phyloP scores from a whole-genome alignment of 129 eudicot genomes.

The Tagetes patula region DNA sequence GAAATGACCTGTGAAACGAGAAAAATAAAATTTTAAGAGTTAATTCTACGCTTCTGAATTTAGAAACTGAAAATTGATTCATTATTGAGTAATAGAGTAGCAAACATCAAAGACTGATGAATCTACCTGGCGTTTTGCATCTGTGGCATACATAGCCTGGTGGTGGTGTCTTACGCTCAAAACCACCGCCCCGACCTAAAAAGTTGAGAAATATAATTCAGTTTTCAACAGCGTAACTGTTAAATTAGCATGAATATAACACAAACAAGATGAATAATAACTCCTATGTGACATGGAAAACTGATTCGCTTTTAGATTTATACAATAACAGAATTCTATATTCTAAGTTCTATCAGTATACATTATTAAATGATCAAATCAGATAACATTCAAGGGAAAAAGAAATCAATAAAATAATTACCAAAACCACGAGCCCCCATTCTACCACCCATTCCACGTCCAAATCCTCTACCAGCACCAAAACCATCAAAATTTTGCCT shows the following conservation, averaged over 20 bases:
- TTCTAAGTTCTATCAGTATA: not conserved
- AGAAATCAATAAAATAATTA: conserved; percentile 28
- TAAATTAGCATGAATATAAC: conserved; percentile 20
- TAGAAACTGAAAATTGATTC: not conserved
- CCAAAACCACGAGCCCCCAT: conserved; percentile 92
- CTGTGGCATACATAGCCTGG: conserved; percentile 93
- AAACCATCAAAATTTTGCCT: conserved; percentile 78
- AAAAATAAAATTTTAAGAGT: not conserved
- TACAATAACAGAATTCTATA: conserved; percentile 6
- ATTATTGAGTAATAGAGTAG: not conserved
- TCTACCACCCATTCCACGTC: conserved; percentile 89
- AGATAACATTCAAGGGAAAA: not conserved
- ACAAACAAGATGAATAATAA: conserved; percentile 3
- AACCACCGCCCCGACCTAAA: conserved; percentile 70
- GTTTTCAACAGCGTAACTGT: conserved; percentile 16
- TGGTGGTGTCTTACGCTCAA: conserved; percentile 88
- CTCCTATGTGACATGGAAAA: not conserved
- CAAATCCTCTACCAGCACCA: conserved; percentile 93
- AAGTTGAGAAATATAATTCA: conserved; percentile 18
- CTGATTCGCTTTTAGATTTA: not conserved
- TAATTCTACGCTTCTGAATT: not conserved
- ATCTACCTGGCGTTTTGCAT: conserved; percentile 93
- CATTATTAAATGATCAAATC: conserved; percentile 1
- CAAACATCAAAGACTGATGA: conserved; percentile 19
- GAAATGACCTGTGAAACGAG: conserved; percentile 64